Evolutionary conservation across 495 filamentous ascomycete species (phyloP).

Genomic region (Penicillium salamii): DNA sequence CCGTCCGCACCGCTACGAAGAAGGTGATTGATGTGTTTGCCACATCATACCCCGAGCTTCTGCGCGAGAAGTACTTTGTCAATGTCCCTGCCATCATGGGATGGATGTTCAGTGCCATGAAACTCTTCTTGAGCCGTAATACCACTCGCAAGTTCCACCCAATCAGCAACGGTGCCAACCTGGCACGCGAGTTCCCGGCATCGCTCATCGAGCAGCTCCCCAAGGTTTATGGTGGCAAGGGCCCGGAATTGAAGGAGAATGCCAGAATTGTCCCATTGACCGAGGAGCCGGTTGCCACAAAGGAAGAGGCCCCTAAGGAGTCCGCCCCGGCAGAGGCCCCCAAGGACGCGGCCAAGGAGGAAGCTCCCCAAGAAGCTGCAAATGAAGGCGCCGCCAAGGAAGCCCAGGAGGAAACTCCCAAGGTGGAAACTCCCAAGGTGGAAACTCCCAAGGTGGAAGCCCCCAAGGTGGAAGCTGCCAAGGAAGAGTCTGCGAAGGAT

Average conservation of each 20-base stretch:
- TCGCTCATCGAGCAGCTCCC: slow-evolving; percentile 59
- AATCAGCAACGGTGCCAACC: slow-evolving; percentile 68
- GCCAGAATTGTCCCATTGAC: slow-evolving; percentile 29
- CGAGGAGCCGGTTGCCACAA: slow-evolving; percentile 14
- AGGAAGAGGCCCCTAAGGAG: slow-evolving; percentile 13
- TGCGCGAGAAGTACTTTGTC: slow-evolving; percentile 89
- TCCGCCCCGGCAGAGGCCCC: slow-evolving; percentile 2
- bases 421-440: slow-evolving; percentile 18
- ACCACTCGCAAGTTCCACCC: slow-evolving; percentile 84
- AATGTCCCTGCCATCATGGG: slow-evolving; percentile 87
- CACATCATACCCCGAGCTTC: slow-evolving; percentile 79
- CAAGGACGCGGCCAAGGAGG: slow-evolving; percentile 8
- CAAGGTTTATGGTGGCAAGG: slow-evolving; percentile 69
- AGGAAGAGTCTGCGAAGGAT: slow-evolving; percentile 16
- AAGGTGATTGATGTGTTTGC: slow-evolving; percentile 76
- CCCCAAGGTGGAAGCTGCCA: slow-evolving; percentile 14
- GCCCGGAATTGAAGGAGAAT: slow-evolving; percentile 32
- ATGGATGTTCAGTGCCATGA: slow-evolving; percentile 78
- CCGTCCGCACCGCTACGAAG: slow-evolving; percentile 66
- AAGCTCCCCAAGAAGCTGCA: slow-evolving; percentile 13
- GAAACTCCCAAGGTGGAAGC: slow-evolving; percentile 11
- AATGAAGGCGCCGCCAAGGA: slow-evolving; percentile 16
- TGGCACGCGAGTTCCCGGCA: slow-evolving; percentile 61
- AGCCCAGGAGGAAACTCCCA: slow-evolving; percentile 11
- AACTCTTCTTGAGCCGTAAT: slow-evolving; percentile 72